phyloP scores from a whole-genome alignment of 108 stramenopile species.

The Epithemia pelagica region DNA sequence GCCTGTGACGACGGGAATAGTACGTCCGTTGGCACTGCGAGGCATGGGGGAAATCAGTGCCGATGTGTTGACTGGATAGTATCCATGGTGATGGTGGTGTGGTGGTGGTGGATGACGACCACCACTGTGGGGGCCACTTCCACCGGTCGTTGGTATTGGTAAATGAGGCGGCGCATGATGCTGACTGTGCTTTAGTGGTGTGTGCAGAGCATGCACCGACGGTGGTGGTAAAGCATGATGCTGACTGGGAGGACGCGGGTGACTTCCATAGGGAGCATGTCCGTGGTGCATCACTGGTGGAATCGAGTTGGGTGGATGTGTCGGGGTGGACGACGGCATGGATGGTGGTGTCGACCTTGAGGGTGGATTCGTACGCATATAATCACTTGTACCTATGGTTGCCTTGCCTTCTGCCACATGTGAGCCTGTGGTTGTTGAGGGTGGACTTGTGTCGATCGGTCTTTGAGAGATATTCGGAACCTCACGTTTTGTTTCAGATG shows the following conservation, averaged over 20 bases:
- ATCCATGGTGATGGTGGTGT: conserved; percentile 4
- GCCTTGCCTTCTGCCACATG: too few relatives aligned
- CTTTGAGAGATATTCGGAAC: too few relatives aligned
- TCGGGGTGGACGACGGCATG: background rate
- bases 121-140: conserved; percentile 1
- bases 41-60: background rate
- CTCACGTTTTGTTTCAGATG: too few relatives aligned
- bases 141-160: conserved; percentile 29
- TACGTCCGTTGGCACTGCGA: background rate
- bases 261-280: background rate
- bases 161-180: background rate
- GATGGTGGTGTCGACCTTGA: too few relatives aligned
- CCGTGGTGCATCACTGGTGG: conserved; percentile 8
- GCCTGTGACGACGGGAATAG: background rate
- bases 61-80: background rate
- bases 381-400: too few relatives aligned
- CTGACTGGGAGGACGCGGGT: background rate
- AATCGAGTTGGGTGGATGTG: conserved; percentile 18
- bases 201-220: too few relatives aligned
- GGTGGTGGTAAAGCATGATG: too few relatives aligned
- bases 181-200: conserved; percentile 7
- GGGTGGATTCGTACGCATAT: too few relatives aligned
- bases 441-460: too few relatives aligned
- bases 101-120: background rate
- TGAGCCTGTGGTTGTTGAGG: too few relatives aligned